phyloP scores from a whole-genome alignment of 148 eudicot species.

The Rhododendron mucronatum region DNA sequence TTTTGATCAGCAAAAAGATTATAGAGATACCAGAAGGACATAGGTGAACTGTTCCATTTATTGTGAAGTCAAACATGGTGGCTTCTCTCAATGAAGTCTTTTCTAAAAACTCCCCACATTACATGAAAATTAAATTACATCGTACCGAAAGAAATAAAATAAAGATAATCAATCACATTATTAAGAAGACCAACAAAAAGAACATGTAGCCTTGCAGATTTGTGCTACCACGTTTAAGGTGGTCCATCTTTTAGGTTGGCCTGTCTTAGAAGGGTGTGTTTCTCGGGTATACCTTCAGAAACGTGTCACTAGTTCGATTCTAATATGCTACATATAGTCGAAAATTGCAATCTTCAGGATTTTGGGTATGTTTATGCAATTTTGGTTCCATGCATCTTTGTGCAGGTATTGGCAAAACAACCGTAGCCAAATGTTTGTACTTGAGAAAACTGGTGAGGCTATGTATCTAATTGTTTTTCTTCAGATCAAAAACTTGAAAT shows the following conservation, averaged over 20 bases:
- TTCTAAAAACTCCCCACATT: no score
- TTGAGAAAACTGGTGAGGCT: constrained; percentile 21
- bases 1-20: no score
- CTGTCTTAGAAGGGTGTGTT: neutral
- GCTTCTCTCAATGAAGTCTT: no score
- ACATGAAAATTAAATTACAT: no score
- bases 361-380: neutral
- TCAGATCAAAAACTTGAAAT: neutral
- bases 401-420: constrained; percentile 19
- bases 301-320: neutral
- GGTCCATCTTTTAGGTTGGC: neutral
- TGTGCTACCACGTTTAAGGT: neutral
- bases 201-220: neutral
- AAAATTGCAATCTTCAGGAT: neutral
- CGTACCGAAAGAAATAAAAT: no score
- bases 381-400: neutral
- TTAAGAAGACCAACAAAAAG: no score
- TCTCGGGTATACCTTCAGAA: neutral
- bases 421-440: constrained; percentile 11
- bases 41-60: neutral
- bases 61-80: no score
- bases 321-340: neutral
- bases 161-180: no score
- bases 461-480: neutral
- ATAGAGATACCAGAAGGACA: neutral